A percentile compares a stretch with the other conserved stretches of the same genome.
Evolutionary conservation across 495 filamentous ascomycete genomes (phyloP).

Genomic region (Penicillium goetzii): DNA sequence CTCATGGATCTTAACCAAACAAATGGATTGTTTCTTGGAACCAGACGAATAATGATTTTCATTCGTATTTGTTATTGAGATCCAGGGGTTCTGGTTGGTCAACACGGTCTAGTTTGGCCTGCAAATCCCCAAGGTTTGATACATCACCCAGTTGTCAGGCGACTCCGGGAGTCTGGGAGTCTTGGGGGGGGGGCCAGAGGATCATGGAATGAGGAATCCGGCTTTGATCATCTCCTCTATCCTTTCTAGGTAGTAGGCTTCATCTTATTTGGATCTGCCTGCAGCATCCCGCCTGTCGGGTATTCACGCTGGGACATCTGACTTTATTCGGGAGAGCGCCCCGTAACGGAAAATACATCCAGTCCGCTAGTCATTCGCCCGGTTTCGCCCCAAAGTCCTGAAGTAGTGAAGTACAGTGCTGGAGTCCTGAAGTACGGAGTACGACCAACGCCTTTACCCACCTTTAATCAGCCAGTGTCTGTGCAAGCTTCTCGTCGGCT

Average conservation of each 20-base stretch:
- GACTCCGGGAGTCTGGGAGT: too few relatives aligned
- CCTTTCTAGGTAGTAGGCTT: conserved; percentile 43
- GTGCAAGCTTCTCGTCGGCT: conserved; percentile 35
- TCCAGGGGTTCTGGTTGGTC: conserved; percentile 18
- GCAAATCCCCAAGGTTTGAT: conserved; percentile 40
- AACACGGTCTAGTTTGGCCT: conserved; percentile 32
- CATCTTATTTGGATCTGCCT: conserved; percentile 48
- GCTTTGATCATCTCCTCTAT: conserved; percentile 43
- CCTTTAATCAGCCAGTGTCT: conserved; percentile 29
- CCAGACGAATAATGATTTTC: conserved; percentile 15
- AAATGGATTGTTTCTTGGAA: conserved; percentile 17
- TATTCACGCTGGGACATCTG: conserved; percentile 45
- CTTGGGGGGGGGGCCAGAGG: not conserved
- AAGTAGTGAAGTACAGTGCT: not conserved
- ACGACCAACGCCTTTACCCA: conserved; percentile 19
- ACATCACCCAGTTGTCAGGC: conserved; percentile 43
- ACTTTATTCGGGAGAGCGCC: conserved; percentile 35
- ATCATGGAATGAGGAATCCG: conserved; percentile 28
- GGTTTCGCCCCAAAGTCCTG: conserved; percentile 5
- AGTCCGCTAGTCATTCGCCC: conserved; percentile 13
- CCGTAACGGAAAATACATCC: conserved; percentile 38
- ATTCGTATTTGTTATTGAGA: conserved; percentile 2
- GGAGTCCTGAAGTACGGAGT: not conserved
- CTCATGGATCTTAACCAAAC: conserved; percentile 25
- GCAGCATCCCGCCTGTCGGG: conserved; percentile 45